Percentiles rank a stretch among this genome's conserved stretches.
Conservation (phyloP, 2,329 filamentous ascomycete species). For the Alternaria sp. region DNA sequence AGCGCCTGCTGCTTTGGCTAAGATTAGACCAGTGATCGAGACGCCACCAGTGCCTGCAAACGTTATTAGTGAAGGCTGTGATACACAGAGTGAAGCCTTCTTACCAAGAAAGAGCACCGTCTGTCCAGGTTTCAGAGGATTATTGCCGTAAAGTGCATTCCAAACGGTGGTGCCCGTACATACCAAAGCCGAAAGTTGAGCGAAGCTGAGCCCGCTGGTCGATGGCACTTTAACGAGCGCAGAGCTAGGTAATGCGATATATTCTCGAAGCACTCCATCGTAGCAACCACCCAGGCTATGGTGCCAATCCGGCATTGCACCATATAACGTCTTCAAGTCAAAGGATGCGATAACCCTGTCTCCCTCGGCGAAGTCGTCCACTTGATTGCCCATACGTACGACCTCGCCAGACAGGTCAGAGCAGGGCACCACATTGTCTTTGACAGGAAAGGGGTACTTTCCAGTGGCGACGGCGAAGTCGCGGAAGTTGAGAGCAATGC, state of each 20-base stretch:
- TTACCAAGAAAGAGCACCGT: conserved; percentile 25
- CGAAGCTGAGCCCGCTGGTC: conserved; percentile 5
- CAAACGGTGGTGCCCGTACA: conserved; percentile 28
- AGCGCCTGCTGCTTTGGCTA: conserved; percentile 53
- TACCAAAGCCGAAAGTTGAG: conserved; percentile 15
- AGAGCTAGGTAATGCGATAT: conserved; percentile 13
- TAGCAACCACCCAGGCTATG: conserved; percentile 1
- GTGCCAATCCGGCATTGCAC: conserved; percentile 5
- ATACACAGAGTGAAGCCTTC: not conserved
- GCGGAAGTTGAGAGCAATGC: conserved; percentile 26
- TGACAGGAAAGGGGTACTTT: conserved; percentile 16
- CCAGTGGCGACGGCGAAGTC: conserved; percentile 22
- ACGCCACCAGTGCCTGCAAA: conserved; percentile 51
- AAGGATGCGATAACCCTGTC: conserved; percentile 24
- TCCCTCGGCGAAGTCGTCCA: conserved; percentile 18
- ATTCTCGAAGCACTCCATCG: conserved; percentile 24
- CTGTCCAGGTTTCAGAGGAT: conserved; percentile 16
- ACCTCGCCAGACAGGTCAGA: conserved; percentile 24
- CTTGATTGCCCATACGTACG: conserved; percentile 11
- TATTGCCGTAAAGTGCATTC: conserved; percentile 25
- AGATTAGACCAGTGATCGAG: conserved; percentile 36
- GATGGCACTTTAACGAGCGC: conserved; percentile 17
- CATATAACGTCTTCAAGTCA: conserved; percentile 10
- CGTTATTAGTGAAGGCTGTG: not conserved
- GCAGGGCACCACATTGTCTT: conserved; percentile 20